These are phyloP conservation scores for Berkeleyomyces rouxiae DNA, from an alignment of 2,329 filamentous ascomycete genomes.

Conservation along the genomic window DNA sequence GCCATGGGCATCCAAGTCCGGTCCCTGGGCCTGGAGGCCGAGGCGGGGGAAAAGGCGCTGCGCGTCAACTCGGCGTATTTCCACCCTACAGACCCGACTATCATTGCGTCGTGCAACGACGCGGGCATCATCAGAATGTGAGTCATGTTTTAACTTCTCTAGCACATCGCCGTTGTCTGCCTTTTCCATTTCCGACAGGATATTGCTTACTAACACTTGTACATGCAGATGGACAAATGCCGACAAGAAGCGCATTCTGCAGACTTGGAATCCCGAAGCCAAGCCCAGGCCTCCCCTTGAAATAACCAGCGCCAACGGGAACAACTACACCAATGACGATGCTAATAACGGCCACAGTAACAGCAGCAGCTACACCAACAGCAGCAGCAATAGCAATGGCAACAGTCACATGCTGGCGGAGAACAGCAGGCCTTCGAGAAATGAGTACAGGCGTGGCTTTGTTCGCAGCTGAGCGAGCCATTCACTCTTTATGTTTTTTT, in stretches of 20 bases:
- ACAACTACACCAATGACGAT: not conserved
- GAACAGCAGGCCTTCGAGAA: not conserved
- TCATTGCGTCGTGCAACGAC: conserved; percentile 86
- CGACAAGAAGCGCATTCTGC: not conserved
- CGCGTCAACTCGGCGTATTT: conserved; percentile 80
- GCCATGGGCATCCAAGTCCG: conserved; percentile 54
- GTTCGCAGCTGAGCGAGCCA: not conserved
- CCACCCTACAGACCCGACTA: conserved; percentile 66
- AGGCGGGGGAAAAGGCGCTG: conserved; percentile 29
- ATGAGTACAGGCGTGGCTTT: not conserved
- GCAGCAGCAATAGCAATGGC: not conserved
- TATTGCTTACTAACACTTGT: not conserved
- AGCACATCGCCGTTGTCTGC: not conserved
- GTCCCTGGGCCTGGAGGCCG: too few species aligned
- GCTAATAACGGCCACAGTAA: not conserved
- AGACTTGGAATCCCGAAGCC: not conserved
- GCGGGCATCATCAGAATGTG: conserved; percentile 76
- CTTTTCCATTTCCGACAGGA: not conserved
- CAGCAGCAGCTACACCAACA: not conserved
- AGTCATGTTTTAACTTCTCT: conserved; percentile 22
- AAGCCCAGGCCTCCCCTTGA: not conserved
- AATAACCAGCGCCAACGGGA: not conserved
- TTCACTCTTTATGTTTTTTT: not conserved
- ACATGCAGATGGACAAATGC: not conserved
- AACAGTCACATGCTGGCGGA: too few species aligned